Conservation (phyloP, 805 yeast species). For the Pichia deserticola region DNA sequence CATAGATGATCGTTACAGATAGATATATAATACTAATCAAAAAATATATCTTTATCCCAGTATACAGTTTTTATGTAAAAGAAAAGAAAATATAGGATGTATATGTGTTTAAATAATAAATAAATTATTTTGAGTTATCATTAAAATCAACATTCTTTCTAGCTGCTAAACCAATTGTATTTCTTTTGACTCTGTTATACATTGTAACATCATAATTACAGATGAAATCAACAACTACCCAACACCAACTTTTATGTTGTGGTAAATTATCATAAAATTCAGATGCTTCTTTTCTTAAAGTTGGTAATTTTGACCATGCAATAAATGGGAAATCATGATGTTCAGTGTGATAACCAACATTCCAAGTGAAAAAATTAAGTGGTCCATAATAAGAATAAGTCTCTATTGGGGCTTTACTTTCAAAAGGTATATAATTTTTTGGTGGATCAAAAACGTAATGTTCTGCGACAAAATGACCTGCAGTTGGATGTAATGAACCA, state of each 20-base stretch:
- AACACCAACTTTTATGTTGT: constrained; percentile 67
- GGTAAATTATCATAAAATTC: constrained; percentile 85
- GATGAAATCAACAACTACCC: constrained; percentile 66
- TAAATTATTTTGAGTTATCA: constrained; percentile 24
- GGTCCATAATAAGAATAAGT: constrained; percentile 86
- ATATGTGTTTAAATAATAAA: too few species aligned
- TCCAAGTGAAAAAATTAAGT: constrained; percentile 75
- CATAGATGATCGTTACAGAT: too few species aligned
- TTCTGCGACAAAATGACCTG: constrained; percentile 95
- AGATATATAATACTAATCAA: too few species aligned
- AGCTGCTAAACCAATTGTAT: constrained; percentile 28
- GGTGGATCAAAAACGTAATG: constrained; percentile 71
- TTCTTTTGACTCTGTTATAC: constrained; percentile 78
- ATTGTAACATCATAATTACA: constrained; percentile 58
- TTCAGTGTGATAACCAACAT: constrained; percentile 90
- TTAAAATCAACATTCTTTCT: constrained; percentile 28
- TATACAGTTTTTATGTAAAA: too few species aligned
- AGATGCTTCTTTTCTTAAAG: constrained; percentile 55
- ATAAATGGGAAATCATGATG: constrained; percentile 94
- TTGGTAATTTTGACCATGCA: constrained; percentile 78
- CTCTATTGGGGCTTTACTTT: constrained; percentile 55
- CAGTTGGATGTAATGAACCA: constrained; percentile 88
- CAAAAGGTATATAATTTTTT: constrained; percentile 20
- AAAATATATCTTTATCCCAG: too few species aligned
- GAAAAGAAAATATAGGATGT: too few species aligned